Evolutionary conservation across 1,139 yeast genomes (phyloP).

Genomic region (Debaryomycetaceae sp.): DNA sequence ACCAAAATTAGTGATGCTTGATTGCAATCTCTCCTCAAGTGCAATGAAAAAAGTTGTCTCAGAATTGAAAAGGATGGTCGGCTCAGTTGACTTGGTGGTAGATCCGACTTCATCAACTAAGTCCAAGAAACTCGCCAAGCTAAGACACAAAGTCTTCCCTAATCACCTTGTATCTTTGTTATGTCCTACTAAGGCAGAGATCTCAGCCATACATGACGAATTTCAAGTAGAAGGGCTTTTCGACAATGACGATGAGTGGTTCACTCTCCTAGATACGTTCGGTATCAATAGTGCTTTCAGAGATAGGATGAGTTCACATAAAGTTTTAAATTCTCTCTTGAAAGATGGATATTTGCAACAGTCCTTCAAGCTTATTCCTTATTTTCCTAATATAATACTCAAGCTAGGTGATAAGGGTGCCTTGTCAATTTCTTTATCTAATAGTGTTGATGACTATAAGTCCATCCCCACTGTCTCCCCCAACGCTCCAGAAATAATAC

Average conservation of each 20-base stretch:
- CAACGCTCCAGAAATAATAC: slow-evolving; percentile 25
- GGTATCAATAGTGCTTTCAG: slow-evolving; percentile 49
- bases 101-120: slow-evolving; percentile 80
- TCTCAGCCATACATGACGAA: slow-evolving; percentile 50
- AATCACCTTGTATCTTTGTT: slow-evolving; percentile 36
- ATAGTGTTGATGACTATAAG: slow-evolving; percentile 25
- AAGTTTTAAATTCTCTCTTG: slow-evolving; percentile 22
- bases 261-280: slow-evolving; percentile 63
- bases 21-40: slow-evolving; percentile 55
- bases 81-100: slow-evolving; percentile 38
- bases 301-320: slow-evolving; percentile 28
- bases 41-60: slow-evolving; percentile 27
- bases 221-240: slow-evolving; percentile 49
- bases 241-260: slow-evolving; percentile 66
- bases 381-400: slow-evolving; percentile 60
- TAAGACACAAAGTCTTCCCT: slow-evolving; percentile 25
- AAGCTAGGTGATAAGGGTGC: slow-evolving; percentile 72
- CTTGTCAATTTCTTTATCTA: slow-evolving; percentile 36
- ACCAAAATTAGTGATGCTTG: slow-evolving; percentile 54
- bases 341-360: slow-evolving; percentile 61
- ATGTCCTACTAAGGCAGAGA: slow-evolving; percentile 70
- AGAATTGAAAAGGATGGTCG: slow-evolving; percentile 3
- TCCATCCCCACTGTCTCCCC: slow-evolving; percentile 36
- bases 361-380: slow-evolving; percentile 69
- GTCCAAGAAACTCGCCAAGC: slow-evolving; percentile 36